These are phyloP conservation scores for Lentinula detonsa DNA, from an alignment of 768 basidiomycete genomes.

Conservation along the genomic window DNA sequence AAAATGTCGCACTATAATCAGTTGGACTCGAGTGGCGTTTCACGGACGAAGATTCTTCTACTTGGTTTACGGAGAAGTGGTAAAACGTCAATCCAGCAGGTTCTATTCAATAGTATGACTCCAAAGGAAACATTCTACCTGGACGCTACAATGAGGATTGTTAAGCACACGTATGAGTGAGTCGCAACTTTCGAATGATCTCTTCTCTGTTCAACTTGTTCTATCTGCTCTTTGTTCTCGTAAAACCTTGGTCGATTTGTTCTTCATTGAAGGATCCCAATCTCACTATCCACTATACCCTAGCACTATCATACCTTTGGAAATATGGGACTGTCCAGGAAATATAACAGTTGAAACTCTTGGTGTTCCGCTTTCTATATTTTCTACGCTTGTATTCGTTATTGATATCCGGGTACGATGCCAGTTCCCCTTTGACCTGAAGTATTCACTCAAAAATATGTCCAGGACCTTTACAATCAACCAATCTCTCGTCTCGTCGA, in stretches of 20 bases:
- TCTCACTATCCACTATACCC: slow-evolving; percentile 6
- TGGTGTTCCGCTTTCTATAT: slow-evolving; percentile 66
- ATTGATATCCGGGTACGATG: slow-evolving; percentile 84
- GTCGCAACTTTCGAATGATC: slow-evolving; percentile 18
- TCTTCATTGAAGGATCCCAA: neutral
- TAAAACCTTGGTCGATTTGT: neutral
- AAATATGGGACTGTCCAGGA: slow-evolving; percentile 94
- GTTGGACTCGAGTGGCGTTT: slow-evolving; percentile 22
- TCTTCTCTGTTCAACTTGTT: neutral
- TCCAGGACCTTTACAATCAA: neutral
- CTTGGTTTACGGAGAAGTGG: slow-evolving; percentile 81
- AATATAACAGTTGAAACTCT: slow-evolving; percentile 51
- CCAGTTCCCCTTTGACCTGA: neutral
- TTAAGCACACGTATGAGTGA: slow-evolving; percentile 77
- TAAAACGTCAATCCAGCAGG: slow-evolving; percentile 87
- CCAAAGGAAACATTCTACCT: slow-evolving; percentile 87
- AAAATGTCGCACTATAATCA: neutral
- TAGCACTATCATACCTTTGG: slow-evolving; percentile 88
- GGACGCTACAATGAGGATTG: slow-evolving; percentile 77
- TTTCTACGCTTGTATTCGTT: slow-evolving; percentile 71
- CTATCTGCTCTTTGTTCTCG: neutral
- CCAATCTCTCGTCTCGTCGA: slow-evolving; percentile 60
- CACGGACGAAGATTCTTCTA: slow-evolving; percentile 65
- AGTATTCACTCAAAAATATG: neutral
- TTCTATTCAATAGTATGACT: slow-evolving; percentile 81